Evolutionary conservation across 345 rosid species (phyloP).

Genomic region (Sisymbrium altissimum): DNA sequence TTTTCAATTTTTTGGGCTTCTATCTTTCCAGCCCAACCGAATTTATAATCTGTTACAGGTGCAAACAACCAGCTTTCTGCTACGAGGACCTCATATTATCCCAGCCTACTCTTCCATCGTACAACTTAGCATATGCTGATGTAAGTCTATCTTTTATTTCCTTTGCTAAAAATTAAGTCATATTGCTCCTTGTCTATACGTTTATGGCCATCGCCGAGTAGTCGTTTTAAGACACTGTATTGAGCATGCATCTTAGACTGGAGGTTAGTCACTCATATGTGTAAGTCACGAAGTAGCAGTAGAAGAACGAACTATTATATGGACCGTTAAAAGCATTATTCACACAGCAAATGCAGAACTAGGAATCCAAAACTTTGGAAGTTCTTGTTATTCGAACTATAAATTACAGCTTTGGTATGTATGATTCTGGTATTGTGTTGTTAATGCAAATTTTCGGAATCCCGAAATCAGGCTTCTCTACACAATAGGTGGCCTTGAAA

Average conservation of each 20-base stretch:
- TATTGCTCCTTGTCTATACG: neutral
- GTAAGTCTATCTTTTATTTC: conserved; percentile 37
- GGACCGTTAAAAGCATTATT: neutral
- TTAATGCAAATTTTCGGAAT: neutral
- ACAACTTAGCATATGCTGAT: conserved; percentile 74
- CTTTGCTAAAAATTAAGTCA: neutral
- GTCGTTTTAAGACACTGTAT: neutral
- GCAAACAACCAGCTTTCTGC: conserved; percentile 98
- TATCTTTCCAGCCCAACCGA: neutral
- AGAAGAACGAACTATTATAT: neutral
- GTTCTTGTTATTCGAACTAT: no score
- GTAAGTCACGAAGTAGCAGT: no score
- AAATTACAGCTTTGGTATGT: neutral
- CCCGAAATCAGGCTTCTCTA: conserved; percentile 64
- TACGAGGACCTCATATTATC: conserved; percentile 88
- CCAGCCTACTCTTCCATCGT: conserved; percentile 71
- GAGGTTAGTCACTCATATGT: neutral
- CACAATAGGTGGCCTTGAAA: conserved; percentile 89
- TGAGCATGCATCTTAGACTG: neutral
- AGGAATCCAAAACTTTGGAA: neutral
- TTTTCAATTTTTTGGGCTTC: neutral
- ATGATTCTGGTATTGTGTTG: neutral
- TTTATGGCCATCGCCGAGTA: conserved; percentile 8
- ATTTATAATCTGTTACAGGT: conserved; percentile 65
- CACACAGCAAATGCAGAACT: neutral